phyloP scores from a whole-genome alignment of 2,329 filamentous ascomycete genomes.

The Fusarium verrucosum region DNA sequence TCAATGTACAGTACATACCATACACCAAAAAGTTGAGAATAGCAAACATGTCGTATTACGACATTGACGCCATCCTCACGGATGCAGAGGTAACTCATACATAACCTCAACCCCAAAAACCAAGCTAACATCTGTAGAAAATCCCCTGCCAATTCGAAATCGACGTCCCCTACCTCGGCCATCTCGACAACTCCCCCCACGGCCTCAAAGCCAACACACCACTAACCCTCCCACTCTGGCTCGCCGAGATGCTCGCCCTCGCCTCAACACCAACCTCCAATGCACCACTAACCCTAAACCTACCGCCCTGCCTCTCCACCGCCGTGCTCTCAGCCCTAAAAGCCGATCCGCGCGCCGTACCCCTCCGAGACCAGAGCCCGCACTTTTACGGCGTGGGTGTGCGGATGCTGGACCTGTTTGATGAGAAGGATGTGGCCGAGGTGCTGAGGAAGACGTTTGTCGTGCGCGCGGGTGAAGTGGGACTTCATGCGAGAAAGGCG shows the following conservation, averaged over 20 bases:
- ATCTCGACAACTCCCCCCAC: conserved; percentile 83
- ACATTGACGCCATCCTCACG: conserved; percentile 84
- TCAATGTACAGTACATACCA: too few relatives aligned
- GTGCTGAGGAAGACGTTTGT: conserved; percentile 83
- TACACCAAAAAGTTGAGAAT: conserved; percentile 3
- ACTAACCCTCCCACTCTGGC: conserved; percentile 88
- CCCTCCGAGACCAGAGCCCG: conserved; percentile 81
- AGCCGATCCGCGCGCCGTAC: conserved; percentile 86
- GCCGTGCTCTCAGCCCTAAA: conserved; percentile 89
- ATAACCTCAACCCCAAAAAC: not conserved
- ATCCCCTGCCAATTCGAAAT: conserved; percentile 95
- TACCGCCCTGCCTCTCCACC: conserved; percentile 78
- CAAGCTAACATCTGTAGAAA: conserved; percentile 72
- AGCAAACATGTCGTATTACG: conserved; percentile 76
- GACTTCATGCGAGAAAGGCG: conserved; percentile 88
- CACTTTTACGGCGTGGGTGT: conserved; percentile 90
- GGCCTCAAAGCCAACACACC: conserved; percentile 83
- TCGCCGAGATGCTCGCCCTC: conserved; percentile 91
- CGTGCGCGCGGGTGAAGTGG: conserved; percentile 80
- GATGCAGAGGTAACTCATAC: conserved; percentile 81
- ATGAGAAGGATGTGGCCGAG: conserved; percentile 79
- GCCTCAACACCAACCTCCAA: conserved; percentile 61
- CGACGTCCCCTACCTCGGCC: conserved; percentile 85
- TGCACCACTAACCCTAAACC: conserved; percentile 80
- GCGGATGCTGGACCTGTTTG: conserved; percentile 88